Evolutionary conservation across 495 filamentous ascomycete species (phyloP).

Genomic region (Penicillium waksmanii): DNA sequence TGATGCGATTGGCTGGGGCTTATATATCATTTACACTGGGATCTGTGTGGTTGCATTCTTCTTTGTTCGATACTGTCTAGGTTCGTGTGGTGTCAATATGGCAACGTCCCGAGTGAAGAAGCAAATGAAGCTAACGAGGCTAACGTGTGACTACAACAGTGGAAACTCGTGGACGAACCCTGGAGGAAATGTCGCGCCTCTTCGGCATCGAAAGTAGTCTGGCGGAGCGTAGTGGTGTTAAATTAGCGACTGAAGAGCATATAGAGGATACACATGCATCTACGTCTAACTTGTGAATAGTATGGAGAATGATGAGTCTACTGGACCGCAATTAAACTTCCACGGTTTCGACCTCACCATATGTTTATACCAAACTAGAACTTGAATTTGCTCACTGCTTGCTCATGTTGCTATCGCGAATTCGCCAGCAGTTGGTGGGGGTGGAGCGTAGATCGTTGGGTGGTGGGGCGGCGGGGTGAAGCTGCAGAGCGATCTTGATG

Average conservation of each 20-base stretch:
- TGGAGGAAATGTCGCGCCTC: slow-evolving; percentile 27
- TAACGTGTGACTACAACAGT: slow-evolving; percentile 9
- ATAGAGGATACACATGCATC: slow-evolving; percentile 8
- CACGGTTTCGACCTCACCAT: no score
- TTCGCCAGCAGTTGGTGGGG: no score
- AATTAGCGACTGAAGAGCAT: slow-evolving; percentile 12
- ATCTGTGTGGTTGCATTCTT: slow-evolving; percentile 63
- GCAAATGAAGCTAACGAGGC: background rate
- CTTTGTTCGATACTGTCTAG: slow-evolving; percentile 35
- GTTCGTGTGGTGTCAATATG: slow-evolving; percentile 10
- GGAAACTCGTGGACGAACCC: slow-evolving; percentile 20
- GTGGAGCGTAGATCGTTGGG: background rate
- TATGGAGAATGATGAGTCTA: no score
- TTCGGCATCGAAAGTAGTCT: slow-evolving; percentile 27
- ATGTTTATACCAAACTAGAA: no score
- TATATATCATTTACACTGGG: slow-evolving; percentile 71
- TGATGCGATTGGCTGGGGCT: slow-evolving; percentile 64
- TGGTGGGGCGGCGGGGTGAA: slow-evolving; percentile 4
- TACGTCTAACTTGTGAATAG: background rate
- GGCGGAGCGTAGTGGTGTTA: slow-evolving; percentile 16
- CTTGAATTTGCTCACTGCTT: no score
- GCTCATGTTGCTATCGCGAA: no score
- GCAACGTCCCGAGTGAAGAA: background rate
- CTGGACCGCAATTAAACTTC: no score
- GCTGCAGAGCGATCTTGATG: slow-evolving; percentile 4